A percentile compares a stretch with the other conserved stretches of the same genome.
These are phyloP conservation scores for Aphanoascus verrucosus DNA, from an alignment of 2,329 filamentous ascomycete genomes.

Conservation along the genomic window DNA sequence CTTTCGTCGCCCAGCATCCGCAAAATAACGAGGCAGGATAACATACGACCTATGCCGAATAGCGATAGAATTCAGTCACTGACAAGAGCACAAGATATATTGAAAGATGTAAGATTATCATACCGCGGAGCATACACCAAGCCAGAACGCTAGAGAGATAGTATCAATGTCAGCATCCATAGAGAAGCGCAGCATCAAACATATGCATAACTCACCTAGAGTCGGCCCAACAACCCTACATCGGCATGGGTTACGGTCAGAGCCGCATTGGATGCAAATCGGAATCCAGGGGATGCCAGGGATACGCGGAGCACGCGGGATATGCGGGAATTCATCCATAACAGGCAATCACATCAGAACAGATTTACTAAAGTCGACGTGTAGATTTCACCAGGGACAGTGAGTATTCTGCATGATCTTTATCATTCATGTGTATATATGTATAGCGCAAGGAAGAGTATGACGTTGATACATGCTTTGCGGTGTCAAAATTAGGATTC, in stretches of 20 bases:
- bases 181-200: too few species aligned
- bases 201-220: neutral
- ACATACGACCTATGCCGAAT: neutral
- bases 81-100: too few species aligned
- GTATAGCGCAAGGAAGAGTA: neutral
- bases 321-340: too few species aligned
- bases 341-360: too few species aligned
- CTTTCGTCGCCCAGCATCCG: constrained; percentile 1
- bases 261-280: constrained; percentile 2
- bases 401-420: too few species aligned
- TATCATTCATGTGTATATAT: too few species aligned
- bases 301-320: neutral
- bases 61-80: neutral
- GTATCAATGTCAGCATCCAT: neutral
- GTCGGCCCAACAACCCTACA: neutral
- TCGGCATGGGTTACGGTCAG: neutral
- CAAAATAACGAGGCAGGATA: constrained; percentile 1
- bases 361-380: too few species aligned
- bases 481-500: neutral
- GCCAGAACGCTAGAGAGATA: constrained; percentile 8
- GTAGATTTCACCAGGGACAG: too few species aligned
- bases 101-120: neutral
- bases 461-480: neutral
- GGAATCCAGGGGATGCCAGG: constrained; percentile 7
- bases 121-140: constrained; percentile 4